Conservation (phyloP, 305 asterid genomes). For the Fraxinus platypoda region DNA sequence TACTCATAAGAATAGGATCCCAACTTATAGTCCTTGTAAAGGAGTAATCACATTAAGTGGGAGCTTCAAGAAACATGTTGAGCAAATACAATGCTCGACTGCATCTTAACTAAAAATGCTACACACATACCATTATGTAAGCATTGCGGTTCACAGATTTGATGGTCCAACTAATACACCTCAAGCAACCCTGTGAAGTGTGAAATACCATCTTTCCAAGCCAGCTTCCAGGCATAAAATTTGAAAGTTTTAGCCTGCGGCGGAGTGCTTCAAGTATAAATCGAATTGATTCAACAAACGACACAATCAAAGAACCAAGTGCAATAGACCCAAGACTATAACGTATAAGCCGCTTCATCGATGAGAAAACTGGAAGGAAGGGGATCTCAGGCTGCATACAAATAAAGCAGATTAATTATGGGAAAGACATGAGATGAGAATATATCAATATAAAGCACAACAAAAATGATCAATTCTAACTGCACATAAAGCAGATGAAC, state of each 20-base stretch:
- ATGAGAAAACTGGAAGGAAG: slow-evolving; percentile 85
- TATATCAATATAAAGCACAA: neutral
- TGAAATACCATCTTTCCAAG: slow-evolving; percentile 53
- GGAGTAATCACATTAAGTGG: neutral
- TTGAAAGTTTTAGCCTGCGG: slow-evolving; percentile 65
- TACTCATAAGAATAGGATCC: neutral
- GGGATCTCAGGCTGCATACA: slow-evolving; percentile 71
- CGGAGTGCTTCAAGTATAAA: slow-evolving; percentile 86
- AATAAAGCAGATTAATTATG: neutral
- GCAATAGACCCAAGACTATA: slow-evolving; percentile 90
- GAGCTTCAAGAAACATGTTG: neutral
- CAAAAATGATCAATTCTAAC: neutral
- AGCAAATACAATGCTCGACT: slow-evolving; percentile 4
- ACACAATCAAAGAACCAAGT: slow-evolving; percentile 76
- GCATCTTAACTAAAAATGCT: neutral
- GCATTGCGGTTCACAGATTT: slow-evolving; percentile 92
- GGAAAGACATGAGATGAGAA: neutral
- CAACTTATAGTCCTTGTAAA: neutral
- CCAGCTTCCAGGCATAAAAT: slow-evolving; percentile 62
- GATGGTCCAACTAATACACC: slow-evolving; percentile 68
- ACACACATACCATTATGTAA: slow-evolving; percentile 72
- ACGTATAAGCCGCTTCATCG: slow-evolving; percentile 88
- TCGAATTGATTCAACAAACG: slow-evolving; percentile 72
- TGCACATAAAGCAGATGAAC: neutral
- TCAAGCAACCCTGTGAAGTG: slow-evolving; percentile 61